Evolutionary conservation across 164 flowering plant genomes (phyloP).

Genomic region (Akebia trifoliata): DNA sequence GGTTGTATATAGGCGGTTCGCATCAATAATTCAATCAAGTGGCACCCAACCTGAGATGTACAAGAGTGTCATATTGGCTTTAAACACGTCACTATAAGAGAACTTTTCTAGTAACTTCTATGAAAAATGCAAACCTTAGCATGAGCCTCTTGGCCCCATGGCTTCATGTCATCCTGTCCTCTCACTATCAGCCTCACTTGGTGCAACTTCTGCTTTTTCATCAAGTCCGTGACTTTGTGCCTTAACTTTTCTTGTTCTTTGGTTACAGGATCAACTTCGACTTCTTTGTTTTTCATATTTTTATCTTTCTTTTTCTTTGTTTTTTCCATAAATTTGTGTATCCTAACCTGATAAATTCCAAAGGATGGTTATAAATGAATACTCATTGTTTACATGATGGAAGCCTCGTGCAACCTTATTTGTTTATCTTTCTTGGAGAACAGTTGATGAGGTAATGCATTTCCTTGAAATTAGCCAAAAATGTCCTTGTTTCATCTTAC

Average conservation of each 20-base stretch:
- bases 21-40: slow-evolving; percentile 69
- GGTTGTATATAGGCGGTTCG: slow-evolving; percentile 85
- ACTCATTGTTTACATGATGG: background rate
- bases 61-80: slow-evolving; percentile 7
- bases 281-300: slow-evolving; percentile 23
- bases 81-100: slow-evolving; percentile 1
- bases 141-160: slow-evolving; percentile 61
- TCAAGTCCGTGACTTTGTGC: slow-evolving; percentile 49
- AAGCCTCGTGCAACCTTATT: background rate
- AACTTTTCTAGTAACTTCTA: background rate
- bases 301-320: slow-evolving; percentile 38
- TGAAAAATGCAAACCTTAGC: slow-evolving; percentile 54
- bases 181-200: slow-evolving; percentile 52
- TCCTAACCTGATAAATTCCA: slow-evolving; percentile 50
- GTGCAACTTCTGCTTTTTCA: slow-evolving; percentile 62
- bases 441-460: too few relatives aligned
- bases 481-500: too few relatives aligned
- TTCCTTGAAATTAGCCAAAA: too few relatives aligned
- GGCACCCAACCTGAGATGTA: slow-evolving; percentile 75
- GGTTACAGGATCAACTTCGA: slow-evolving; percentile 20
- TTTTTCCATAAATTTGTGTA: slow-evolving; percentile 64
- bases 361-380: background rate
- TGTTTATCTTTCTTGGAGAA: too few relatives aligned
- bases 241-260: slow-evolving; percentile 47
- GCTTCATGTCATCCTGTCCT: slow-evolving; percentile 43